Conservation (phyloP, 331 rosid species). For the Stylosanthes scabra region DNA sequence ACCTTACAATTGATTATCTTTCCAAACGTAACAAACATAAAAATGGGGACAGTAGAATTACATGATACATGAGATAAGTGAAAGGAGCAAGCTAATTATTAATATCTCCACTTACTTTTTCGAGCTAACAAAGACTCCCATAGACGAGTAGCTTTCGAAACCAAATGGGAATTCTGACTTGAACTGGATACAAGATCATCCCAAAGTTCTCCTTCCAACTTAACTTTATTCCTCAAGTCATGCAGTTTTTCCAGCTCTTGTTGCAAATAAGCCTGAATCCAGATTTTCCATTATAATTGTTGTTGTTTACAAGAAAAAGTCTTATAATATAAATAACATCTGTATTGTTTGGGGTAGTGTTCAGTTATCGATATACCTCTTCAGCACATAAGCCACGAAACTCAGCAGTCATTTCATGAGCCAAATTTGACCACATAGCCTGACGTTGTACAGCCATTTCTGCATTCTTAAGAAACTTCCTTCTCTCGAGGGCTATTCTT, state of each 20-base stretch:
- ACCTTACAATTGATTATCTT: background rate
- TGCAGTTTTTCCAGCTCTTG: conserved; percentile 97
- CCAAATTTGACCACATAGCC: conserved; percentile 98
- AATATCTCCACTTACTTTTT: conserved; percentile 69
- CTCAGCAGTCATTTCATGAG: conserved; percentile 99
- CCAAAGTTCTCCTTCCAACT: conserved; percentile 99
- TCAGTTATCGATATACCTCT: conserved; percentile 67
- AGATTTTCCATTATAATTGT: conserved; percentile 40
- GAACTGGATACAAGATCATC: conserved; percentile 99
- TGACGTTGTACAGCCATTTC: conserved; percentile 95
- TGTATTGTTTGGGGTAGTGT: conserved; percentile 2
- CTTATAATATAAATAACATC: background rate
- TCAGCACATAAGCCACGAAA: conserved; percentile 99
- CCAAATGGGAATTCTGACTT: conserved; percentile 98
- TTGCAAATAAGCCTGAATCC: conserved; percentile 93
- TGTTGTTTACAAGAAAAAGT: conserved; percentile 18
- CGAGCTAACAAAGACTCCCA: conserved; percentile 99
- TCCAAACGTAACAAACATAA: background rate
- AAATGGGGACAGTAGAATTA: conserved; percentile 10
- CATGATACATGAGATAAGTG: conserved; percentile 23
- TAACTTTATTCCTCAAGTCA: conserved; percentile 94
- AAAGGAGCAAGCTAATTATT: background rate
- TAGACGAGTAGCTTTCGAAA: conserved; percentile 92
- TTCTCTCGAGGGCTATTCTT: conserved; percentile 95
- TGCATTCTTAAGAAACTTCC: conserved; percentile 91